Evolutionary conservation across 1,284 basidiomycete genomes (phyloP).

Genomic region (Ustilago shanxiensis): DNA sequence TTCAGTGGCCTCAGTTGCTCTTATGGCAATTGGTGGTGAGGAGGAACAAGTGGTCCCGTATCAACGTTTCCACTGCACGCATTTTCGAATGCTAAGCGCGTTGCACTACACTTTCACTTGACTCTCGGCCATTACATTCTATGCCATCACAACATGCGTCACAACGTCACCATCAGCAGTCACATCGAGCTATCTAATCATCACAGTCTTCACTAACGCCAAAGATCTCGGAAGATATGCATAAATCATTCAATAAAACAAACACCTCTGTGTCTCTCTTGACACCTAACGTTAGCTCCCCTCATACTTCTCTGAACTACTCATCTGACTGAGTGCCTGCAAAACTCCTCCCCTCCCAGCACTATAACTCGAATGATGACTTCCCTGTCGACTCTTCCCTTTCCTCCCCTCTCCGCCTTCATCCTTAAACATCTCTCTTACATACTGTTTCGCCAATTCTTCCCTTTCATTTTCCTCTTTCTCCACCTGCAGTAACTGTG

Average conservation of each 20-base stretch:
- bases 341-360: background rate
- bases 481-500: slow-evolving; percentile 41
- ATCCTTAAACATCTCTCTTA: slow-evolving; percentile 1
- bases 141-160: too few relatives aligned
- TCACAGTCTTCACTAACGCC: too few relatives aligned
- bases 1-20: slow-evolving; percentile 57
- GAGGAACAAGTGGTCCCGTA: slow-evolving; percentile 45
- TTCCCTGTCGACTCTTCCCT: slow-evolving; percentile 27
- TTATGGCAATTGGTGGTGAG: slow-evolving; percentile 51
- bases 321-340: background rate
- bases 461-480: slow-evolving; percentile 30
- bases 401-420: background rate
- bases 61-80: slow-evolving; percentile 60
- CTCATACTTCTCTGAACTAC: background rate
- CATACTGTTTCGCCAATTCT: slow-evolving; percentile 20
- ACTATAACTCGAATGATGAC: slow-evolving; percentile 6
- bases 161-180: too few relatives aligned
- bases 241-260: too few relatives aligned
- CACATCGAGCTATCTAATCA: too few relatives aligned
- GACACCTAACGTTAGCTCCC: background rate
- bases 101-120: too few relatives aligned
- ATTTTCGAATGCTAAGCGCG: slow-evolving; percentile 54
- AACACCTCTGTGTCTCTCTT: too few relatives aligned
- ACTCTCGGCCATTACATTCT: too few relatives aligned
- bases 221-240: too few relatives aligned